Evolutionary conservation across 2,329 filamentous ascomycete species (phyloP).

Genomic region (Cadophora luteo-olivacea): DNA sequence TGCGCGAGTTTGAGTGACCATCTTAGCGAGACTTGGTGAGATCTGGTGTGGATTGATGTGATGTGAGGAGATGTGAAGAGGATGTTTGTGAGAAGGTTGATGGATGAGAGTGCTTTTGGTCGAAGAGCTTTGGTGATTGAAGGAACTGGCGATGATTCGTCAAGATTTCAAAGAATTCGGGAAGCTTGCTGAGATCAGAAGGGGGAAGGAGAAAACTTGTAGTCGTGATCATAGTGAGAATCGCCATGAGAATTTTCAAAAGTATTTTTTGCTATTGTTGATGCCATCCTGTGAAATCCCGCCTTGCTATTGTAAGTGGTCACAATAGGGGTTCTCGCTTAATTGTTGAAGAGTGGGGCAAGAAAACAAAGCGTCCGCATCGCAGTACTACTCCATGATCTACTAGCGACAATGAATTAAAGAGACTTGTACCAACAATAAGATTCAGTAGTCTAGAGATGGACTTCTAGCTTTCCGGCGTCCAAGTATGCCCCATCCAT

Average conservation of each 20-base stretch:
- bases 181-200: constrained; percentile 1
- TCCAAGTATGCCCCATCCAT: background rate
- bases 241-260: background rate
- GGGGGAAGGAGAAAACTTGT: background rate
- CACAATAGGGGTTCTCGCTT: constrained; percentile 13
- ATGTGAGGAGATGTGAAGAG: background rate
- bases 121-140: background rate
- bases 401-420: background rate
- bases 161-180: background rate
- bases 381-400: background rate
- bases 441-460: no score
- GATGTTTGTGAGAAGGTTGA: background rate
- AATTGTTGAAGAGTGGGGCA: background rate
- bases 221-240: background rate
- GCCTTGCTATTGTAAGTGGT: background rate
- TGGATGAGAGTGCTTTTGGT: background rate
- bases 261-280: background rate
- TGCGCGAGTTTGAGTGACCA: constrained; percentile 2
- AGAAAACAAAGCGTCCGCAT: background rate
- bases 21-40: background rate
- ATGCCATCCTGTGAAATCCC: no score
- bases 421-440: background rate
- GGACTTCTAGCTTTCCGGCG: no score
- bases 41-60: background rate
- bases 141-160: background rate